Evolutionary conservation across 75 land plant species (phyloP), one percentile per base, ranked within the genome.

Genomic region (Selaginella tamariscina): DNA sequence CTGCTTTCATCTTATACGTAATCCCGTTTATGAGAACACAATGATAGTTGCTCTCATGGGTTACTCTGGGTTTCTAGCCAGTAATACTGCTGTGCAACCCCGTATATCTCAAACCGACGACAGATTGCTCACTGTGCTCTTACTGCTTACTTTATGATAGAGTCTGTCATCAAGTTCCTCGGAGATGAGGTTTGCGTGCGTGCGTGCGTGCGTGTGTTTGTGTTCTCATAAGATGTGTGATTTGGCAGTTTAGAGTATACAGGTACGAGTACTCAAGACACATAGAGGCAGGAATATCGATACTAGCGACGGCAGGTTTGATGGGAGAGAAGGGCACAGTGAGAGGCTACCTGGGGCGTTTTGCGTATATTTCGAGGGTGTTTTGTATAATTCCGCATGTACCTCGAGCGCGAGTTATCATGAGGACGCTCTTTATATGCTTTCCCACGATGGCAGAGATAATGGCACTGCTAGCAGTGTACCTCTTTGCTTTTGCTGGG

Each of bases 141-240:
- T 67, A 68, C 68, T 0, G 0, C 30, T 0, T 18, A 67, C 31
- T 77, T 64, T 32, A 26, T 65, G 29, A 13, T 77, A 2, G 78
- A 77, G 24, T 64, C 32, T 26, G 2, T 66, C 0, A 9, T 77
- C 32, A 77, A 77, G 24, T 2, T 77, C 29, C 0, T 62, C 0
- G 78, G 78, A 1, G 67, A 32, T 62, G 32, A 77, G 59, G 78
- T 77, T n/a, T n/a, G n/a, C n/a, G n/a, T n/a, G n/a, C n/a, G n/a
- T n/a, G n/a, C n/a, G n/a, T n/a, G n/a, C n/a, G n/a, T n/a, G n/a
- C n/a, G n/a, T n/a, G n/a, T n/a, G n/a, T n/a, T n/a, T n/a, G n/a
- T n/a, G n/a, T n/a, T n/a, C n/a, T n/a, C n/a, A n/a, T n/a, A n/a
- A n/a, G n/a, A n/a, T n/a, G n/a, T n/a, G n/a, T n/a, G n/a, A n/a